Evolutionary conservation across 495 filamentous ascomycete species (phyloP).

Genomic region (Oidiodendron maius): DNA sequence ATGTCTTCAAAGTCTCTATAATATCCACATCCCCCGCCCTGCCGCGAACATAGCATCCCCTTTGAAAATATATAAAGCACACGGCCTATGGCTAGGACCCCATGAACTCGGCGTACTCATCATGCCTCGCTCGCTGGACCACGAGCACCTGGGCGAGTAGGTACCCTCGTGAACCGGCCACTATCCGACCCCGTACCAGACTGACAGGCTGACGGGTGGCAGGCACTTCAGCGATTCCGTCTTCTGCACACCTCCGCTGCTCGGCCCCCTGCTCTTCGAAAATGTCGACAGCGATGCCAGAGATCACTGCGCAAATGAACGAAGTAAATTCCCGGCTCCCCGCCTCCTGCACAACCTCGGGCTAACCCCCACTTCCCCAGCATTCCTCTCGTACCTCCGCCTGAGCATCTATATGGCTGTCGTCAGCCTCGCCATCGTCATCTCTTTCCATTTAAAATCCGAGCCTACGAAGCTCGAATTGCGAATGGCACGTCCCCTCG

Average conservation of each 20-base stretch:
- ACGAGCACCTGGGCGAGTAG: constrained; percentile 7
- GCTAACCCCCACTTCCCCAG: constrained; percentile 16
- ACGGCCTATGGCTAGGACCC: no score
- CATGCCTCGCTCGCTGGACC: constrained; percentile 13
- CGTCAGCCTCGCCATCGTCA: constrained; percentile 80
- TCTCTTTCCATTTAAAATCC: constrained; percentile 85
- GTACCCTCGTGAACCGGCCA: constrained; percentile 8
- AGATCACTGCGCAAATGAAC: constrained; percentile 72
- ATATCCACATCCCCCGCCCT: no score
- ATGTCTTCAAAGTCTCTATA: no score
- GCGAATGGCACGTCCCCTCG: constrained; percentile 74
- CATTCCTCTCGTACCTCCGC: constrained; percentile 91
- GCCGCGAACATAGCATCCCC: no score
- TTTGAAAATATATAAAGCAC: no score
- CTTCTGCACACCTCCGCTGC: constrained; percentile 65
- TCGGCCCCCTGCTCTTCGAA: constrained; percentile 81
- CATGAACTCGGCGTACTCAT: no score
- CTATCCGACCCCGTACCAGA: no score
- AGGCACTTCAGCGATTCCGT: constrained; percentile 22
- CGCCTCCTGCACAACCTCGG: neutral
- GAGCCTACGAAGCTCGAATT: constrained; percentile 64
- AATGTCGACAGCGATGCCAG: constrained; percentile 85
- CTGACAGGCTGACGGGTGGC: neutral
- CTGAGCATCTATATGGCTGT: constrained; percentile 87
- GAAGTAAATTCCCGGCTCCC: constrained; percentile 51